Evolutionary conservation across 805 yeast genomes (phyloP), one percentile per base, ranked within the genome.

Genomic region (Metschnikowia drakensbergensis): DNA sequence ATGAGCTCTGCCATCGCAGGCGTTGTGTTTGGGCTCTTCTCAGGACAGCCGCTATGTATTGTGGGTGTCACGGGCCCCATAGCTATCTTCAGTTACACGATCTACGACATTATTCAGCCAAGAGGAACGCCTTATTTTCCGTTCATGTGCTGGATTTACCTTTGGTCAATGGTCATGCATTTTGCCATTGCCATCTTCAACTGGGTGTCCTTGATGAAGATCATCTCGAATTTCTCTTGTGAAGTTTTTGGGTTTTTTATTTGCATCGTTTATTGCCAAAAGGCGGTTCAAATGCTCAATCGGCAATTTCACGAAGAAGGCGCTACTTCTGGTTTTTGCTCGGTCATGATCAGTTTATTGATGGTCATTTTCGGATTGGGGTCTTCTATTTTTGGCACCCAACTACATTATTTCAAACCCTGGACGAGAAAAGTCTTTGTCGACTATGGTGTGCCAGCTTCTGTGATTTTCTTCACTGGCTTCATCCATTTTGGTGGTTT

Each of bases 41-140:
- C 86, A 0, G 98, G 97, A 0, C 96, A 91, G 58, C 99, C 99
- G 0, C 67, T 94, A 27, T 88, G 96, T 59, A 87, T 92, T 26
- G 98, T 94, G 6, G 99, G 99, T 3, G 97, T 92, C 4, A 94
- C 98, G 0, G 99, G 98, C 0, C 99, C 99, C 0, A 84, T 94
- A 11, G 71, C 96, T 1, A 91, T 92, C 51, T 92, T 94, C 75
- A 88, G 88, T 60, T 90, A 89, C 59, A 94, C 98, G 0, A 91
- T 94, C 0, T 88, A 84, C 61, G 85, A 84, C 51, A 75, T 88
- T 43, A 76, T 88, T 33, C 67, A 62, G 23, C 83, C 87, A 0
- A 62, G 76, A 50, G 76, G 75, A 6, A 69, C 77, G 0, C 75
- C 77, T 6, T 90, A 79, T 63, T 90, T 92, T 67, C 89, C 91